Percentiles rank a stretch among this genome's conserved stretches.
Evolutionary conservation across 768 basidiomycete species (phyloP).

Genomic region (Tylopilus subfusipes): DNA sequence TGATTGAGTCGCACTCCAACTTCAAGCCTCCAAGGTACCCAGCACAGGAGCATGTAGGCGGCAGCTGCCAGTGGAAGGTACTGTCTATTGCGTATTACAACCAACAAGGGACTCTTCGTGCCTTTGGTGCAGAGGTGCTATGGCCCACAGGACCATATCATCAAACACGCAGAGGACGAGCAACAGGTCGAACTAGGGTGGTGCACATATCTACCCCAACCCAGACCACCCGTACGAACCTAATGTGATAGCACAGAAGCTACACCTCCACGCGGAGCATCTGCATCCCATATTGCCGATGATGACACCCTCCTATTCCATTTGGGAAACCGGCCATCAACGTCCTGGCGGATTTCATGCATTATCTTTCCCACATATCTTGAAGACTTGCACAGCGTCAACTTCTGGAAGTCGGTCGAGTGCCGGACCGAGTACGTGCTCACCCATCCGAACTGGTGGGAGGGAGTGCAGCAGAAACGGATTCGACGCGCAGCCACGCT

Average conservation of each 20-base stretch:
- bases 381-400: constrained; percentile 42
- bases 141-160: constrained; percentile 37
- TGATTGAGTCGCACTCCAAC: too few relatives aligned
- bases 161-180: constrained; percentile 41
- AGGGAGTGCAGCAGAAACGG: constrained; percentile 52
- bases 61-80: constrained; percentile 47
- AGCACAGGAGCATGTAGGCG: constrained; percentile 41
- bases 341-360: constrained; percentile 47
- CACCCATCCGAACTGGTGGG: constrained; percentile 66
- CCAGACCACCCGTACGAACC: not conserved
- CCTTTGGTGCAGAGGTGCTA: constrained; percentile 46
- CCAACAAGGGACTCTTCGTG: constrained; percentile 34
- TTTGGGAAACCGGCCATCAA: constrained; percentile 38
- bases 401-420: constrained; percentile 45
- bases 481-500: constrained; percentile 52
- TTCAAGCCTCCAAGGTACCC: constrained; percentile 30
- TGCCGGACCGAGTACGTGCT: constrained; percentile 48
- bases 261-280: constrained; percentile 38
- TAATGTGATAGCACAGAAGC: constrained; percentile 20
- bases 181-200: constrained; percentile 47
- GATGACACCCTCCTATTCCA: constrained; percentile 41
- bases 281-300: constrained; percentile 32
- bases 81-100: constrained; percentile 49
- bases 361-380: constrained; percentile 47
- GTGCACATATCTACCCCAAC: constrained; percentile 19